Evolutionary conservation across 2,329 filamentous ascomycete species (phyloP).

Genomic region (Diaporthe sp.): DNA sequence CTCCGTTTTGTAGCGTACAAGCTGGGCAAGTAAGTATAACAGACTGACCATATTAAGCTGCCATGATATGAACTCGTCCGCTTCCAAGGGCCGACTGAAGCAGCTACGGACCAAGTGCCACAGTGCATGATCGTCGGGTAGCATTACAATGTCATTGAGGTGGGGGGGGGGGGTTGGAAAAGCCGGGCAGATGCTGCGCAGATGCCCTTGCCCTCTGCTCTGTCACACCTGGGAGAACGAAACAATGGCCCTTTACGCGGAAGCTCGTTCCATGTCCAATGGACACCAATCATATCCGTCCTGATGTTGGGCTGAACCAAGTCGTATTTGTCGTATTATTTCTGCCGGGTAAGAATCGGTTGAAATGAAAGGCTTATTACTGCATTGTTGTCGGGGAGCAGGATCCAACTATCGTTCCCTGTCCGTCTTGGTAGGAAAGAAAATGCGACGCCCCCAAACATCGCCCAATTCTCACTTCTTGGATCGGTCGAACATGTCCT

Average conservation of each 20-base stretch:
- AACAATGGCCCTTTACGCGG: neutral
- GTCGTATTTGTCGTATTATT: neutral
- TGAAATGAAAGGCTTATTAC: neutral
- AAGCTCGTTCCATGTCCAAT: neutral
- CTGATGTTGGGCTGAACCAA: neutral
- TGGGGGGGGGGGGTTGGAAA: neutral
- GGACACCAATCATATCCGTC: neutral
- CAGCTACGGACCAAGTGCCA: neutral
- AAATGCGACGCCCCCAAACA: neutral
- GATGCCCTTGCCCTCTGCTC: neutral
- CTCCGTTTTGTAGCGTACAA: neutral
- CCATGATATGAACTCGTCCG: neutral
- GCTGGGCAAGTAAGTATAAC: neutral
- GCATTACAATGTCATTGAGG: neutral
- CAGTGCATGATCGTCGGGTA: neutral
- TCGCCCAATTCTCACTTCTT: neutral
- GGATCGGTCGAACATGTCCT: neutral
- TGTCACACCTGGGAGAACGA: neutral
- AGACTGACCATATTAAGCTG: neutral
- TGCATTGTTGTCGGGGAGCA: neutral
- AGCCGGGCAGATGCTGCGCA: neutral
- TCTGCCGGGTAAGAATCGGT: neutral
- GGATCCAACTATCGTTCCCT: neutral
- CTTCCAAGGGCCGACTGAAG: neutral
- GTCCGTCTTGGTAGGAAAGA: neutral